Evolutionary conservation across 2,329 filamentous ascomycete genomes (phyloP).

Genomic region (Trichoderma koningii): DNA sequence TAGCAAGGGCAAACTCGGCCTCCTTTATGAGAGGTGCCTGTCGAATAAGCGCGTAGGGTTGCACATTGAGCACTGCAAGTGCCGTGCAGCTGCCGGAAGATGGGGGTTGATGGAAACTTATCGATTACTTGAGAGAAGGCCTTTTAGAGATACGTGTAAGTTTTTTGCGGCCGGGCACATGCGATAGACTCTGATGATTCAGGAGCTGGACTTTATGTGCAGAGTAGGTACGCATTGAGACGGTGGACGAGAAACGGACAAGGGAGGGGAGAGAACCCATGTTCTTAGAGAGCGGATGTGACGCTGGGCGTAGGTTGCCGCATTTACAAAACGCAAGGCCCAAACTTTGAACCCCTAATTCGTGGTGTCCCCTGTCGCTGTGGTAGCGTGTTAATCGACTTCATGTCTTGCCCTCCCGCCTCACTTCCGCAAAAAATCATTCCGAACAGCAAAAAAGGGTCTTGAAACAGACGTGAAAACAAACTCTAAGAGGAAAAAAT

Average conservation of each 20-base stretch:
- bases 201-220: constrained; percentile 14
- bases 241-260: background rate
- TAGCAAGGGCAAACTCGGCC: background rate
- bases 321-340: background rate
- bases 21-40: background rate
- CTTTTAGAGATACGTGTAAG: too few relatives aligned
- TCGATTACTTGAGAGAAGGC: background rate
- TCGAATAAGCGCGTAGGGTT: constrained; percentile 19
- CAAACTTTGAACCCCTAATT: background rate
- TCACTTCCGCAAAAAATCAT: too few relatives aligned
- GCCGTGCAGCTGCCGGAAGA: constrained; percentile 12
- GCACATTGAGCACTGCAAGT: constrained; percentile 20
- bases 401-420: too few relatives aligned
- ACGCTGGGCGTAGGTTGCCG: background rate
- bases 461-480: background rate
- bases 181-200: background rate
- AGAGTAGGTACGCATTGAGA: background rate
- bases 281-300: background rate
- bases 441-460: too few relatives aligned
- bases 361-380: background rate
- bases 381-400: background rate
- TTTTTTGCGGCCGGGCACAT: too few relatives aligned
- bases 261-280: background rate
- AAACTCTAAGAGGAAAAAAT: background rate
- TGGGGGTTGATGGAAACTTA: too few relatives aligned